phyloP scores from a whole-genome alignment of 2,329 filamentous ascomycete species.

The Colletotrichum trifolii region DNA sequence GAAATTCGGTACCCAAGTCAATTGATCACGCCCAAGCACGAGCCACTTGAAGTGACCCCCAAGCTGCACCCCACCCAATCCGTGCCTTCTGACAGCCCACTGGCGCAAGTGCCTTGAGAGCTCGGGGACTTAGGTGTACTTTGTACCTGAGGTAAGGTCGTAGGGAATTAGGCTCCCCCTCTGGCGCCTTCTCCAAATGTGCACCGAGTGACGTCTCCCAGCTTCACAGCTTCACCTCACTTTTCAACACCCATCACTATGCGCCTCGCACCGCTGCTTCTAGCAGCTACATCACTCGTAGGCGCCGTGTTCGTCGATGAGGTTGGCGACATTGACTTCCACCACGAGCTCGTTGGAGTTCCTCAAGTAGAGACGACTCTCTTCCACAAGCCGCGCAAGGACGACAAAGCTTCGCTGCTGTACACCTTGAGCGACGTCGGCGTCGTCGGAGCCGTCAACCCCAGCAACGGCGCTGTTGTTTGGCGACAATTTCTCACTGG shows the following conservation, averaged over 20 bases:
- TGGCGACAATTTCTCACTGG: constrained; percentile 84
- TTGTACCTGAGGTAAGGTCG: background rate
- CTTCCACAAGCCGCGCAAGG: constrained; percentile 87
- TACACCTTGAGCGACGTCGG: constrained; percentile 90
- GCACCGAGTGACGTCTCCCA: constrained; percentile 7
- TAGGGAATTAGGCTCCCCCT: background rate
- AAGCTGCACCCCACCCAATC: constrained; percentile 15
- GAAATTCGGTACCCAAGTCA: too few species aligned
- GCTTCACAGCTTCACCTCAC: constrained; percentile 20
- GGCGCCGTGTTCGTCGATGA: constrained; percentile 88
- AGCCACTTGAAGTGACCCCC: constrained; percentile 2
- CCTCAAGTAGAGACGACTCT: constrained; percentile 88
- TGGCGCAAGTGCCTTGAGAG: background rate
- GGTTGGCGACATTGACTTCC: constrained; percentile 91
- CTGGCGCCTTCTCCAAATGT: constrained; percentile 2
- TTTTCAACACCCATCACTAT: constrained; percentile 34
- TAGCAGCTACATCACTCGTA: constrained; percentile 55
- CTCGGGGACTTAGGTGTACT: background rate
- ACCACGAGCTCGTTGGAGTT: constrained; percentile 87
- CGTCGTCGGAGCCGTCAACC: constrained; percentile 89
- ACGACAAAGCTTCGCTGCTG: constrained; percentile 87
- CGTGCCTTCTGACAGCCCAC: constrained; percentile 6
- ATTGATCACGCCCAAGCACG: constrained; percentile 18
- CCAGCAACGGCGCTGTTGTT: constrained; percentile 82
- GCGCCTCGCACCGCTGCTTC: constrained; percentile 42